A percentile compares a stretch with the other conserved stretches of the same genome.
These are phyloP conservation scores for Ilex paraguariensis DNA, from an alignment of 305 asterid genomes.

Conservation along the genomic window DNA sequence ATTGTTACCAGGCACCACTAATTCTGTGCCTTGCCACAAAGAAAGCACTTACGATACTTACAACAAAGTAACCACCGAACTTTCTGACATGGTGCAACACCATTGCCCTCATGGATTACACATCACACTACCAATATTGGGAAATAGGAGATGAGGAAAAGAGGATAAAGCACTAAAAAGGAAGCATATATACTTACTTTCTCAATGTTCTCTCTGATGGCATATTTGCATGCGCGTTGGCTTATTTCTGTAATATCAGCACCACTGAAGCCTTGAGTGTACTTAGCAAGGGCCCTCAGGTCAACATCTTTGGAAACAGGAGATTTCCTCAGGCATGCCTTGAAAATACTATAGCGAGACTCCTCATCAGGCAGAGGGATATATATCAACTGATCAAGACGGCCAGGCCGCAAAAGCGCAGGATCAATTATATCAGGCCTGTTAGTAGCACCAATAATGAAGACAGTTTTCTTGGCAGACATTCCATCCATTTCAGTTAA, in stretches of 20 bases:
- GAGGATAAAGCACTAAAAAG: not conserved
- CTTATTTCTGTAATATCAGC: slow-evolving; percentile 3
- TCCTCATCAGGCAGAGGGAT: slow-evolving; percentile 3
- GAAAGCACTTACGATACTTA: too few species aligned
- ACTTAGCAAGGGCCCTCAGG: not conserved
- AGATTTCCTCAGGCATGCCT: slow-evolving; percentile 1
- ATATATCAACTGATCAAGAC: slow-evolving; percentile 1
- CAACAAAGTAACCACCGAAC: too few species aligned
- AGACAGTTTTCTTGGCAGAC: slow-evolving; percentile 2
- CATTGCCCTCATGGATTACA: too few species aligned
- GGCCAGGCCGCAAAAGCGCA: slow-evolving; percentile 2
- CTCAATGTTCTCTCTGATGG: slow-evolving; percentile 4
- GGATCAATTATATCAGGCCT: slow-evolving; percentile 4
- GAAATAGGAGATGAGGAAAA: too few species aligned
- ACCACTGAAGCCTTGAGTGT: slow-evolving; percentile 5
- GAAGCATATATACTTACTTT: not conserved
- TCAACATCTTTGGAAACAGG: slow-evolving; percentile 3
- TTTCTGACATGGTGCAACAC: too few species aligned
- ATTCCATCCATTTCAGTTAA: slow-evolving; percentile 1
- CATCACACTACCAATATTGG: too few species aligned
- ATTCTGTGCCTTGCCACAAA: too few species aligned
- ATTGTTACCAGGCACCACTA: too few species aligned
- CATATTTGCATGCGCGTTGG: slow-evolving; percentile 3
- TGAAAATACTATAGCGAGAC: not conserved
- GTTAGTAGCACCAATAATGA: slow-evolving; percentile 1